A percentile compares a stretch with the other conserved stretches of the same genome.
phyloP scores from a whole-genome alignment of 768 basidiomycete genomes.

The Russula sp. region DNA sequence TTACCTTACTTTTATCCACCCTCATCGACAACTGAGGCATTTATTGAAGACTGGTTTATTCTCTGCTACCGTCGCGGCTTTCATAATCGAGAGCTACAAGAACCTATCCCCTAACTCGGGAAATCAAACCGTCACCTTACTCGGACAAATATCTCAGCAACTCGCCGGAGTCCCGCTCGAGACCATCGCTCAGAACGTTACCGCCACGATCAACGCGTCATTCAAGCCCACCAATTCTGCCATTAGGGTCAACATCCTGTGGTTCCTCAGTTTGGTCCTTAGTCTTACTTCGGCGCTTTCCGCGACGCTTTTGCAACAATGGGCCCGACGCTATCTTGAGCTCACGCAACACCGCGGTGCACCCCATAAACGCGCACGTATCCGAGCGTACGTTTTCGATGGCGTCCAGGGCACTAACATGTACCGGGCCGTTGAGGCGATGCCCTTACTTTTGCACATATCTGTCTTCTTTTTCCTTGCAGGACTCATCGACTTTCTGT shows the following conservation, averaged over 20 bases:
- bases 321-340: not conserved
- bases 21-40: not conserved
- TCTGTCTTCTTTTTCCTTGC: conserved; percentile 12
- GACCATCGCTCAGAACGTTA: not conserved
- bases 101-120: conserved; percentile 4
- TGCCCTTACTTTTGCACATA: conserved; percentile 3
- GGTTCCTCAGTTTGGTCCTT: conserved; percentile 18
- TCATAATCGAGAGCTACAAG: conserved; percentile 22
- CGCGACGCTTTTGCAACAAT: conserved; percentile 17
- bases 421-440: not conserved
- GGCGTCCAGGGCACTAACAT: not conserved
- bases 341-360: not conserved
- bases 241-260: conserved; percentile 9
- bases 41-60: conserved; percentile 22
- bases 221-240: conserved; percentile 3
- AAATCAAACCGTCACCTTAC: not conserved
- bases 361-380: not conserved
- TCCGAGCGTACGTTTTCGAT: not conserved
- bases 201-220: not conserved
- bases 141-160: conserved; percentile 23
- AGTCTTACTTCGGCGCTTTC: not conserved
- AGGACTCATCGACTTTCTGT: conserved; percentile 14
- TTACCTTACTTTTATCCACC: not conserved
- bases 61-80: conserved; percentile 12
- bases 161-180: not conserved